Evolutionary conservation across 768 basidiomycete species (phyloP).

Genomic region (Lactarius hatsudake): DNA sequence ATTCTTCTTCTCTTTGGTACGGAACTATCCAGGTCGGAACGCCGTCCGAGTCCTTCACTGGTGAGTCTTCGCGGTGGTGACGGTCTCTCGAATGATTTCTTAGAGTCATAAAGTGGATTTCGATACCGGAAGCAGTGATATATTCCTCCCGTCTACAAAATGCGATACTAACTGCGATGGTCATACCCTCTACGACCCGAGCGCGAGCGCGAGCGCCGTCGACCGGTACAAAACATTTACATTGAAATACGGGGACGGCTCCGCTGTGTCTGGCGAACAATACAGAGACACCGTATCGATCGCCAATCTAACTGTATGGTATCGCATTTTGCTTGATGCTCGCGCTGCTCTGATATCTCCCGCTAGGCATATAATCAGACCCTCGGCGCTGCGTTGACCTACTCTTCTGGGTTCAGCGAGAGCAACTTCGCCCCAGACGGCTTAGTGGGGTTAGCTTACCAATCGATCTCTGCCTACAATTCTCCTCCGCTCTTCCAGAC

Average conservation of each 20-base stretch:
- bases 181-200: background rate
- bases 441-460: constrained; percentile 5
- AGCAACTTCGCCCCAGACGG: constrained; percentile 1
- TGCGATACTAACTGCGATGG: background rate
- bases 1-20: constrained; percentile 12
- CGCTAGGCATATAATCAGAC: constrained; percentile 4
- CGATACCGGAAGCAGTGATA: constrained; percentile 8
- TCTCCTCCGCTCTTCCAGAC: constrained; percentile 1
- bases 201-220: background rate
- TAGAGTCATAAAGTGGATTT: background rate
- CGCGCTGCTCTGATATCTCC: background rate
- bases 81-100: background rate
- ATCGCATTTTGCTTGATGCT: background rate
- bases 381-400: background rate
- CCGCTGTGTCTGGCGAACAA: constrained; percentile 1
- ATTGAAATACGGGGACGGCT: background rate
- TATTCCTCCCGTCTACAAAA: background rate
- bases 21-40: constrained; percentile 18
- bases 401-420: background rate
- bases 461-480: background rate
- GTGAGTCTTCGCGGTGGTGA: background rate
- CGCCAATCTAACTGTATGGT: background rate
- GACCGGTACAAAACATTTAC: background rate
- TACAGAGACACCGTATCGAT: constrained; percentile 12
- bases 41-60: constrained; percentile 8